These are phyloP conservation scores for Debaryomyces singareniensis DNA, from an alignment of 1,139 yeast genomes.

Conservation along the genomic window DNA sequence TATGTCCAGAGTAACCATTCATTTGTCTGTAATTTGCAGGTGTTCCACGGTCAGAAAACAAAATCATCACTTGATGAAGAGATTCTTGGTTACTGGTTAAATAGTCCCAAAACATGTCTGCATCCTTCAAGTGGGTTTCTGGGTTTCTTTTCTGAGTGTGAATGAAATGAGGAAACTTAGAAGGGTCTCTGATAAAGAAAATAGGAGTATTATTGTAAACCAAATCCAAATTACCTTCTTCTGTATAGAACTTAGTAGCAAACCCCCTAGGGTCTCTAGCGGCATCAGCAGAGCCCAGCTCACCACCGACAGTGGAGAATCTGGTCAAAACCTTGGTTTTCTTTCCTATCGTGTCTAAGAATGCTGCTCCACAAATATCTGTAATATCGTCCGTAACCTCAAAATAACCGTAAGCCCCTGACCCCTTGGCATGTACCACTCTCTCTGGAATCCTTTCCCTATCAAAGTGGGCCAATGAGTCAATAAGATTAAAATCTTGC, in stretches of 20 bases:
- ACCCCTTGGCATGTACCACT: conserved; percentile 88
- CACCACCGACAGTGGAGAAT: conserved; percentile 89
- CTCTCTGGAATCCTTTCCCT: conserved; percentile 87
- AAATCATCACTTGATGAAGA: conserved; percentile 55
- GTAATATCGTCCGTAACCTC: conserved; percentile 79
- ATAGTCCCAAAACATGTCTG: conserved; percentile 70
- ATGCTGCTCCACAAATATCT: conserved; percentile 66
- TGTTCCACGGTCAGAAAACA: conserved; percentile 66
- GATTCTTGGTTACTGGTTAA: conserved; percentile 57
- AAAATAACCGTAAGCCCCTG: conserved; percentile 77
- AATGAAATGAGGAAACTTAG: conserved; percentile 82
- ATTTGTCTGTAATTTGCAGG: conserved; percentile 60
- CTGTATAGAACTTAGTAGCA: conserved; percentile 76
- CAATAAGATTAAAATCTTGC: conserved; percentile 76
- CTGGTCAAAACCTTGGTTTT: conserved; percentile 70
- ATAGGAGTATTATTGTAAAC: conserved; percentile 89
- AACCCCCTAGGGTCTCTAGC: conserved; percentile 92
- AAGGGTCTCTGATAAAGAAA: conserved; percentile 80
- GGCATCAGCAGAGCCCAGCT: conserved; percentile 75
- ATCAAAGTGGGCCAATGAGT: conserved; percentile 75
- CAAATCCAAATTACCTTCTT: conserved; percentile 83
- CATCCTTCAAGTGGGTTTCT: conserved; percentile 74
- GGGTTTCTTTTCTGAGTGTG: conserved; percentile 83
- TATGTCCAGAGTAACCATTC: conserved; percentile 71
- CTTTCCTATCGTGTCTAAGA: conserved; percentile 68